Percentiles rank a stretch among this genome's conserved stretches.
These are phyloP conservation scores for Hyphopichia khmerensis DNA, from an alignment of 1,139 yeast species.

Conservation along the genomic window DNA sequence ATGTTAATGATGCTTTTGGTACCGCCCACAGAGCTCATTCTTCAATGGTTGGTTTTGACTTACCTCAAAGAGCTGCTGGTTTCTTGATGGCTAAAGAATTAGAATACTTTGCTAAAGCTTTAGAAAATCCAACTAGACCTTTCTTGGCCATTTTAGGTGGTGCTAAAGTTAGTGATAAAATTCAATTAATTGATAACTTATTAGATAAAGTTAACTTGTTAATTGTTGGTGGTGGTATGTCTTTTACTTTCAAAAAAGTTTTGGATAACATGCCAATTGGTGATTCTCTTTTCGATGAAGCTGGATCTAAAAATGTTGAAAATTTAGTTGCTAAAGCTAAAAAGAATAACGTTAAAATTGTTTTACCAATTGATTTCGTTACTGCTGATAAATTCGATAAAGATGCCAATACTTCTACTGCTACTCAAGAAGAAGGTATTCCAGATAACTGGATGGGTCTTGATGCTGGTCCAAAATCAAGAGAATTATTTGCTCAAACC, in stretches of 20 bases:
- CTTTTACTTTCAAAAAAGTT: constrained; percentile 95
- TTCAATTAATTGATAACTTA: constrained; percentile 94
- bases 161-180: constrained; percentile 97
- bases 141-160: constrained; percentile 98
- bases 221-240: constrained; percentile 99
- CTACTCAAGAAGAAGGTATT: constrained; percentile 84
- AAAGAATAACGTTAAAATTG: constrained; percentile 87
- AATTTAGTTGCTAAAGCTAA: constrained; percentile 90
- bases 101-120: constrained; percentile 93
- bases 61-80: constrained; percentile 94
- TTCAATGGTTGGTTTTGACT: constrained; percentile 93
- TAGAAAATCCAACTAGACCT: constrained; percentile 95
- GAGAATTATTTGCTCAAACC: constrained; percentile 70
- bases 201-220: constrained; percentile 89
- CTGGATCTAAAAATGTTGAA: constrained; percentile 91
- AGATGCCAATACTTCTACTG: constrained; percentile 80
- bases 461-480: constrained; percentile 88
- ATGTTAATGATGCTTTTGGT: constrained; percentile 96
- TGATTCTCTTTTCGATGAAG: constrained; percentile 84
- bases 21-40: constrained; percentile 99
- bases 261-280: constrained; percentile 83
- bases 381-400: constrained; percentile 91
- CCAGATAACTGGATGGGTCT: constrained; percentile 94
- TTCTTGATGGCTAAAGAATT: constrained; percentile 96
- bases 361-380: constrained; percentile 89